A percentile compares a stretch with the other conserved stretches of the same genome.
These are phyloP conservation scores for Metschnikowia reukaufii DNA, from an alignment of 805 yeast species.

Conservation along the genomic window DNA sequence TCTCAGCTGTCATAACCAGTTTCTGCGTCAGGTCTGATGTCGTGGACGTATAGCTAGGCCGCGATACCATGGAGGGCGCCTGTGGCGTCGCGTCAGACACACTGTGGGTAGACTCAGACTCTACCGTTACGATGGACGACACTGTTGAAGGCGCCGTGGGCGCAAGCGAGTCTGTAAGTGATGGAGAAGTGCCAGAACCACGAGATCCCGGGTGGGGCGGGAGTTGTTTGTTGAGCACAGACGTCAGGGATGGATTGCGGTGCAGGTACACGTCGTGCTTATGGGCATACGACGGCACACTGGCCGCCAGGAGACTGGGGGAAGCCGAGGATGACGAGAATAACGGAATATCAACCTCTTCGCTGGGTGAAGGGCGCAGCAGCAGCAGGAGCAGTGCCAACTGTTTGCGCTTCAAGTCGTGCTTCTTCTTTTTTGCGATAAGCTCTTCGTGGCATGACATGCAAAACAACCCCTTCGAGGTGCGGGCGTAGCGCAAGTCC, in stretches of 20 bases:
- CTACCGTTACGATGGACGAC: constrained; percentile 1
- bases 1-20: neutral
- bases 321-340: constrained; percentile 57
- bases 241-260: constrained; percentile 13
- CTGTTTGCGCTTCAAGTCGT: constrained; percentile 48
- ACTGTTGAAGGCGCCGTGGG: neutral
- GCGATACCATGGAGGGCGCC: neutral
- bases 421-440: constrained; percentile 69
- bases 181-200: constrained; percentile 1
- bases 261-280: constrained; percentile 47
- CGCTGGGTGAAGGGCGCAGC: constrained; percentile 18
- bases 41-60: constrained; percentile 2
- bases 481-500: constrained; percentile 87
- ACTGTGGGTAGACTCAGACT: constrained; percentile 2
- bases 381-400: constrained; percentile 29
- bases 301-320: constrained; percentile 97
- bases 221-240: constrained; percentile 13
- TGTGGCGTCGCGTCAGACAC: neutral
- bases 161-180: constrained; percentile 1
- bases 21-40: neutral
- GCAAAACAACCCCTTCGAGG: constrained; percentile 90
- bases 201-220: constrained; percentile 11
- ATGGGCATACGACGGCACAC: constrained; percentile 32
- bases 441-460: constrained; percentile 87
- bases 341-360: constrained; percentile 6